Base-by-base conservation (phyloP, 306 rosid genomes). In the Mucuna pruriens region DNA sequence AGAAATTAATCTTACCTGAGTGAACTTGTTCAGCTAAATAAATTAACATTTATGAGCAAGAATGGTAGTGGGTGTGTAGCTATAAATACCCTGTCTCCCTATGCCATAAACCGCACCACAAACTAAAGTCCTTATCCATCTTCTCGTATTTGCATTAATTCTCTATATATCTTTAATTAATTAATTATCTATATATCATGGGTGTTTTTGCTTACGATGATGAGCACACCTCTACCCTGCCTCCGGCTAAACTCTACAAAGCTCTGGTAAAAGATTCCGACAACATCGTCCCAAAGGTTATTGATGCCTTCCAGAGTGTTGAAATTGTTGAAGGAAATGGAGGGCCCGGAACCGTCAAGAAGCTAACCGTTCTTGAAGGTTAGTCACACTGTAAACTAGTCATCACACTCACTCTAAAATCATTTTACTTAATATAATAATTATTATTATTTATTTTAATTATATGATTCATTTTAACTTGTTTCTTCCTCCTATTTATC, bases 321-420 rank as follows among this genome's bases (percentile, higher is more conserved):
- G 88, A 86, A 54, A 33, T 52, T 33, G 9, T 88, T 46, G 83
- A 83, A 78, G 89, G 91, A 81, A 58, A 66, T 38, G 89, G 91
- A 11, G 86, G 89, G 0, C 83, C 79, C 2, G 88, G 91, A 38
- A 86, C 88, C 58, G 19, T 86, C 74, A 86, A 84, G 70, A 88
- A 88, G 51, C 3, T 84, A 29, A 57, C 81, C 1, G 9, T 2
- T 2, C 5, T 6, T 31, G 72, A 66, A 42, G 85, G 82, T 77
- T 6, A 42, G 58, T 44, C 16, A 3, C 0, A 11, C 49, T 40
- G 45, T 40, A 40, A 9, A n/a, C n/a, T 29, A 29, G 45, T 44
- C 5, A 11, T 38, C 4, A 15, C 6, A 45, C 5, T 45, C 52
- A 45, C 52, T 3, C 17, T 13, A 45, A 29, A 29, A 45, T 42